Base-by-base conservation (phyloP, 192 early-diverging fungal genomes). In the Podila minutissima region DNA sequence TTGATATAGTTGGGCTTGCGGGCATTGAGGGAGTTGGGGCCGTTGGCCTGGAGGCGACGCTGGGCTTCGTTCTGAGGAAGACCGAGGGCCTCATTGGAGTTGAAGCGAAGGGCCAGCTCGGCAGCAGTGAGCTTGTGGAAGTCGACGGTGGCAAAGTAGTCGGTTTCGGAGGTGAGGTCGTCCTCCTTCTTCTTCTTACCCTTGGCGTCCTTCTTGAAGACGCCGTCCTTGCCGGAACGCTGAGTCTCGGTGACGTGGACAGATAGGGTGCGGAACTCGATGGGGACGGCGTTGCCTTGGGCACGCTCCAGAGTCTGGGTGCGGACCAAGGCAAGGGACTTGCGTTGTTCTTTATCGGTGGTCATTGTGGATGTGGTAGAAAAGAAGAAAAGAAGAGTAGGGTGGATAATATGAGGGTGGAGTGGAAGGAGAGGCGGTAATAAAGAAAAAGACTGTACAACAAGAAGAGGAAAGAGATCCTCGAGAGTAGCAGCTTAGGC, bases 181-280 rank as follows among this genome's bases (percentile, higher is more conserved):
- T 74, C 68, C 41, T 83, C 76, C 59, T 62, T 64, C 15, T 59
- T 31, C 5, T 41, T 17, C 41, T 69, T 74, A 49, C 24, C n/a
- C 26, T 78, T 70, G 31, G 61, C 38, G 41, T 62, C 67, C 9
- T 62, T 51, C 26, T 66, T 66, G 68, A 20, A 33, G 38, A n/a
- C 46, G 65, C 57, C 11, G 17, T 48, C 58, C 51, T 67, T 53
- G 50, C 66, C 66, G 57, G 77, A 73, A 66, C 66, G 71, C 10
- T 81, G 76, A 29, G 67, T 77, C 32, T 87, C 86, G 37, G 82
- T 84, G 11, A 87, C 79, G 24, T 82, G 81, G 13, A 87, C 79
- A 19, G 84, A 85, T 11, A 87, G 67, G 11, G 86, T 87, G 10
- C 86, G 71, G 63, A 83, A 87, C 26, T 83, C 86, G 67, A 87